phyloP scores from a whole-genome alignment of 306 rosid species.

The cucumber (Cucumis sativus) region DNA sequence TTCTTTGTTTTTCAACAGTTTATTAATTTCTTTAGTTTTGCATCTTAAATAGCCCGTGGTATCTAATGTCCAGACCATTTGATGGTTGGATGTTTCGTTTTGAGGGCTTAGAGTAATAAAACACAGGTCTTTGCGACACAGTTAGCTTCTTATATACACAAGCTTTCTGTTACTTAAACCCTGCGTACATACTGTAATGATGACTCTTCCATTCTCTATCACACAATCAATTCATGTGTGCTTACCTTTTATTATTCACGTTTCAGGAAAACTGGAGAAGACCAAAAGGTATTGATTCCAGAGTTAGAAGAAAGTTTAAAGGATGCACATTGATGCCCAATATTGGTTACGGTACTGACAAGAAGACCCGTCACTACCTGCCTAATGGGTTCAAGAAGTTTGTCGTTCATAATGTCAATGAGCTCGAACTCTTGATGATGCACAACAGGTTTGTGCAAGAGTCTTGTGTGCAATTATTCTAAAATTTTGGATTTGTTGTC shows the following conservation, averaged over 20 bases:
- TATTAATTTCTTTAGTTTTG: too few species aligned
- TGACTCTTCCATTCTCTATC: too few species aligned
- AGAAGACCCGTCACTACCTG: slow-evolving; percentile 45
- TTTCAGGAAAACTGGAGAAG: slow-evolving; percentile 39
- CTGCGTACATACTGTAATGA: slow-evolving; percentile 22
- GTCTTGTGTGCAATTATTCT: background rate
- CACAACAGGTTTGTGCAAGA: slow-evolving; percentile 32
- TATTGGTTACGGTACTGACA: slow-evolving; percentile 51
- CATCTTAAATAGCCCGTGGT: slow-evolving; percentile 29
- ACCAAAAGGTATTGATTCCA: slow-evolving; percentile 58
- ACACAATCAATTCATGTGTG: background rate
- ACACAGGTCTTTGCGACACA: slow-evolving; percentile 62
- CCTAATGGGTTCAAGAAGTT: slow-evolving; percentile 60
- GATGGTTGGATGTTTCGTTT: slow-evolving; percentile 41
- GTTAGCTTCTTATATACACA: slow-evolving; percentile 11
- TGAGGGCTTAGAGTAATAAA: slow-evolving; percentile 27
- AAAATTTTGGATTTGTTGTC: too few species aligned
- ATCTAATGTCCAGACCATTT: slow-evolving; percentile 42
- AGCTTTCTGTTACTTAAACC: slow-evolving; percentile 44
- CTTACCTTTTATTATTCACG: background rate
- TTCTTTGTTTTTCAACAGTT: accelerated
- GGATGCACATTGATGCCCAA: slow-evolving; percentile 53
- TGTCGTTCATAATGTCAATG: slow-evolving; percentile 41
- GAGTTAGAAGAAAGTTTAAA: slow-evolving; percentile 50
- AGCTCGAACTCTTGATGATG: slow-evolving; percentile 41